A percentile compares a stretch with the other conserved stretches of the same genome.
Evolutionary conservation across 2,329 filamentous ascomycete genomes (phyloP).

Genomic region (Ascochyta koolunga): DNA sequence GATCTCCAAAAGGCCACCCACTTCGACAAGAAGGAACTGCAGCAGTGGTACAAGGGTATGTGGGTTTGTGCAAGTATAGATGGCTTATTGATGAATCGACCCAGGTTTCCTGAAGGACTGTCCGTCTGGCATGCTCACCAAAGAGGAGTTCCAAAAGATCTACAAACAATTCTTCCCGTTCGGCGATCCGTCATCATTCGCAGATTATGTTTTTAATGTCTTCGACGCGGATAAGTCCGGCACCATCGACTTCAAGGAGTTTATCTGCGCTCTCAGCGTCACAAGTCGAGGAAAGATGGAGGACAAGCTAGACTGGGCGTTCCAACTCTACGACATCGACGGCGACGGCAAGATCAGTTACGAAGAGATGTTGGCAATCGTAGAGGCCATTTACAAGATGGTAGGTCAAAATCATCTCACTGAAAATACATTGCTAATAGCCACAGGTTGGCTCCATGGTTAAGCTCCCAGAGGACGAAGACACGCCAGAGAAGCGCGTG

Average conservation of each 20-base stretch:
- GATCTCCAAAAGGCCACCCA: constrained; percentile 97
- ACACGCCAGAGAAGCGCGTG: constrained; percentile 97
- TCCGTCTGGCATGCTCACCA: constrained; percentile 93
- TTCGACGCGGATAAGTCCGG: constrained; percentile 98
- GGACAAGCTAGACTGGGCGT: constrained; percentile 99
- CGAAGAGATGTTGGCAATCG: constrained; percentile 98
- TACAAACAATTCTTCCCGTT: constrained; percentile 99
- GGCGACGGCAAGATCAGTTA: constrained; percentile 99
- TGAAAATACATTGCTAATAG: constrained; percentile 22
- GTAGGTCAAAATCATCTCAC: constrained; percentile 55
- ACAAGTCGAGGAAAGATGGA: constrained; percentile 98
- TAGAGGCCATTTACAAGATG: constrained; percentile 99
- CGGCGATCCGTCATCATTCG: constrained; percentile 94
- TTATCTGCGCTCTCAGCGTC: constrained; percentile 96
- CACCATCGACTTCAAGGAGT: constrained; percentile 99
- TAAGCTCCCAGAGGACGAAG: constrained; percentile 96
- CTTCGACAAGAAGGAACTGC: constrained; percentile 99
- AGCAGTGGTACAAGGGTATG: constrained; percentile 99
- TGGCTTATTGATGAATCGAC: constrained; percentile 24
- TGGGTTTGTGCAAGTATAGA: constrained; percentile 1
- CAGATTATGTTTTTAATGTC: constrained; percentile 98
- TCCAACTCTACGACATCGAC: constrained; percentile 98
- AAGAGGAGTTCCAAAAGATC: constrained; percentile 99
- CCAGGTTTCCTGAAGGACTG: constrained; percentile 97
- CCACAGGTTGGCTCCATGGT: constrained; percentile 95